Percentiles rank a stretch among this genome's conserved stretches.
Conservation (phyloP, 768 basidiomycete genomes). For the Pisolithus marmoratus region DNA sequence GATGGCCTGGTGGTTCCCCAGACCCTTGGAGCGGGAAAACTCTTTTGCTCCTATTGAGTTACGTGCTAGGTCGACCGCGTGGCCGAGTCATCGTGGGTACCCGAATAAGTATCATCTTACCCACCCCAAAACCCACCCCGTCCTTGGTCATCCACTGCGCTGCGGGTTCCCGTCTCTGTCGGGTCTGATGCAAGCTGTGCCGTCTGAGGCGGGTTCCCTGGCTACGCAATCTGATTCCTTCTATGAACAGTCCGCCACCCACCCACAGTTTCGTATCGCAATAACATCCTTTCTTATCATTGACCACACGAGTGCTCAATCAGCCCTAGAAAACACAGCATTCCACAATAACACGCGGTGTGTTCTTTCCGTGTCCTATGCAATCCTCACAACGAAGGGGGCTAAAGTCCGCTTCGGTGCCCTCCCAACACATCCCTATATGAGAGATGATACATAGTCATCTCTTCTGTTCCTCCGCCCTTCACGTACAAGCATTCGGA, state of each 20-base stretch:
- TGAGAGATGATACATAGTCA: not conserved
- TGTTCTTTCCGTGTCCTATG: not conserved
- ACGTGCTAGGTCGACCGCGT: not conserved
- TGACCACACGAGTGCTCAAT: not conserved
- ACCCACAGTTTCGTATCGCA: not conserved
- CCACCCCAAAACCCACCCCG: not conserved
- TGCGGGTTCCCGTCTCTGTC: constrained; percentile 8
- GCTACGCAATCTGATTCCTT: constrained; percentile 7
- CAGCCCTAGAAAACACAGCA: no score
- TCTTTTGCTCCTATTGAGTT: not conserved
- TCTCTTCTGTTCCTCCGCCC: constrained; percentile 7
- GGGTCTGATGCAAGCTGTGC: constrained; percentile 9
- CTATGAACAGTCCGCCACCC: not conserved
- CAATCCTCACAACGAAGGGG: not conserved
- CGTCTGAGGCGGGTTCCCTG: constrained; percentile 24
- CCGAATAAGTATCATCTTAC: not conserved
- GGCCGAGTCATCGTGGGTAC: not conserved
- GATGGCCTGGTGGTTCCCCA: not conserved
- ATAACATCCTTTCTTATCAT: not conserved
- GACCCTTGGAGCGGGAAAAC: not conserved
- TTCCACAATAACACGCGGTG: not conserved
- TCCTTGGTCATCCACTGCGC: not conserved
- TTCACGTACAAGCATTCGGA: constrained; percentile 11
- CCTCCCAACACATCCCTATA: constrained; percentile 2
- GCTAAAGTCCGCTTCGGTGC: not conserved